phyloP scores from a whole-genome alignment of 148 eudicot genomes.

The Vaccinium vitisidaea region DNA sequence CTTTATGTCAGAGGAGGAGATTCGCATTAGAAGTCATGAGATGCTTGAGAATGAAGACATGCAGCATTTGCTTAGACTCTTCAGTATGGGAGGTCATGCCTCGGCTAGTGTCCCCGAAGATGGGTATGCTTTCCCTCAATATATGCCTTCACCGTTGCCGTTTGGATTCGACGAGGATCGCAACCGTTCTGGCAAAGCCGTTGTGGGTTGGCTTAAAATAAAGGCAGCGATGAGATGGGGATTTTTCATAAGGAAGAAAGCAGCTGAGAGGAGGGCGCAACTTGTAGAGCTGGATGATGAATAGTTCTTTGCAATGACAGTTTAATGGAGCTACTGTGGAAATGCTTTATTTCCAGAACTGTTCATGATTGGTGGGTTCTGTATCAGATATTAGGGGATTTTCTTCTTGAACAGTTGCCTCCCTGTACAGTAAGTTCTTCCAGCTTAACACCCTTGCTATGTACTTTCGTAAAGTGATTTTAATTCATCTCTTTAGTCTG shows the following conservation, averaged over 20 bases:
- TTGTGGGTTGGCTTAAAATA: conserved; percentile 90
- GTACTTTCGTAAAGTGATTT: conserved; percentile 7
- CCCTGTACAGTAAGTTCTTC: conserved; percentile 26
- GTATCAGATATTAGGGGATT: conserved; percentile 15
- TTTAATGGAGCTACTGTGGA: not conserved
- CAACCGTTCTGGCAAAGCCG: conserved; percentile 69
- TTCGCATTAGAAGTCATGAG: conserved; percentile 79
- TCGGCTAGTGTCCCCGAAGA: conserved; percentile 54
- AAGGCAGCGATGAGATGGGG: conserved; percentile 99
- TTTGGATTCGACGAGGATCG: conserved; percentile 56
- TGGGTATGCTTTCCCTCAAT: conserved; percentile 43
- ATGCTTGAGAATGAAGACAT: conserved; percentile 91
- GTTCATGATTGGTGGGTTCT: conserved; percentile 16
- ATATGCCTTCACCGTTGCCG: conserved; percentile 57
- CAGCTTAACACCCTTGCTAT: conserved; percentile 12
- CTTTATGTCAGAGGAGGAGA: conserved; percentile 75
- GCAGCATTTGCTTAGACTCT: conserved; percentile 82
- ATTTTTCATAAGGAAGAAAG: conserved; percentile 83
- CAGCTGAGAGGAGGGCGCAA: conserved; percentile 89
- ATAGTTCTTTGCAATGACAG: conserved; percentile 16
- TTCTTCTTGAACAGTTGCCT: conserved; percentile 27
- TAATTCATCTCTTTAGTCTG: not conserved
- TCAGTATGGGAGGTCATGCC: conserved; percentile 68
- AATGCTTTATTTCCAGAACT: conserved; percentile 5
- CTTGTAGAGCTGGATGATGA: conserved; percentile 75